Conservation (phyloP, 495 filamentous ascomycete genomes). For the Xylaria palmicola region DNA sequence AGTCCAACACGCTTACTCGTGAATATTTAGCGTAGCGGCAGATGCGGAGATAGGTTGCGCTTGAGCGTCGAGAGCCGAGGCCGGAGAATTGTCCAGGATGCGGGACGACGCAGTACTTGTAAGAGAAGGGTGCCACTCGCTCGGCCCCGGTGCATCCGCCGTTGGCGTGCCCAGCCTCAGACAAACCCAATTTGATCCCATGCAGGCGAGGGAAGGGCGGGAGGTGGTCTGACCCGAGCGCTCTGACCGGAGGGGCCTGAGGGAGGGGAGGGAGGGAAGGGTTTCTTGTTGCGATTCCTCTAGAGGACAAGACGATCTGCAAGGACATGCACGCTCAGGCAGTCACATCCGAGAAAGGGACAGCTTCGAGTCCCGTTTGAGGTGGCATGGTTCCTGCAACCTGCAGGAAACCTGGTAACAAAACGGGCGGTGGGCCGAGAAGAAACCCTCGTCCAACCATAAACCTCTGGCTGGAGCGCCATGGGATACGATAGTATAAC, state of each 20-base stretch:
- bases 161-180: neutral
- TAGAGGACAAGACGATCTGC: neutral
- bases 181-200: neutral
- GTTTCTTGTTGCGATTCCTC: neutral
- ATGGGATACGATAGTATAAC: no score
- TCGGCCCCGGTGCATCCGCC: neutral
- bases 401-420: conserved; percentile 5
- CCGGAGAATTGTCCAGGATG: no score
- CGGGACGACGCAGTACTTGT: no score
- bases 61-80: no score
- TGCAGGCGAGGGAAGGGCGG: neutral
- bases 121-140: no score
- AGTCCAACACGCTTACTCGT: no score
- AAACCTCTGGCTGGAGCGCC: no score
- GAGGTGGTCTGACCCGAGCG: neutral
- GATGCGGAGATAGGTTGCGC: no score
- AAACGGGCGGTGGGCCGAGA: neutral
- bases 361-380: neutral
- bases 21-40: no score
- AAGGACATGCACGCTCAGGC: conserved; percentile 11
- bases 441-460: neutral
- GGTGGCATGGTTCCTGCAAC: conserved; percentile 1
- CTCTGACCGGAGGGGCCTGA: no score
- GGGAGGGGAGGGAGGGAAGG: no score
- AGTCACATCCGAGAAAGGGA: neutral